Evolutionary conservation across 2,329 filamentous ascomycete genomes (phyloP), one percentile per base, ranked within the genome.

Genomic region (Venturia effusa): DNA sequence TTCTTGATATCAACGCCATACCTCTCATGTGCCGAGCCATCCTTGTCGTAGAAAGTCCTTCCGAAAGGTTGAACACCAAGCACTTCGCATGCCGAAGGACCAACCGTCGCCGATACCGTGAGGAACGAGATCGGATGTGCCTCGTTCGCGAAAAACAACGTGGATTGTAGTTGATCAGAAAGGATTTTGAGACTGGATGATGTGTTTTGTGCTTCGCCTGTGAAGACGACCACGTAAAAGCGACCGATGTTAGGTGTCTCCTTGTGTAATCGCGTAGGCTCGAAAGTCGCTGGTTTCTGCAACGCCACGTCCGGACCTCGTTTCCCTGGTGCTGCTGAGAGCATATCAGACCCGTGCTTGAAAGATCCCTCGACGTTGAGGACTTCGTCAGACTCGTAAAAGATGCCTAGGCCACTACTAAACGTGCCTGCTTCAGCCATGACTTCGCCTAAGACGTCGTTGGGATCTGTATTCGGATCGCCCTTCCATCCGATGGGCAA

Each of bases 261-360:
- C n/a, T 70, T 71, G 64, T 81, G 77, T 30, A 83, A 66, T 41
- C 79, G 71, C 2, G 77, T 77, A 0, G 67, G 27, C 61, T 79
- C 76, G 27, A 77, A 75, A 0, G 78, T 80, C 0, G 77, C 79
- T 0, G 79, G 79, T 62, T 76, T 78, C 22, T 75, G 70, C 3
- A 83, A 70, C 5, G 70, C 63, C 8, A 80, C 75, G 68, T 83
- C 80, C 5, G 79, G 79, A 5, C 75, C 78, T 65, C 80, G 73
- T 65, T 76, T 73, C 0, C 80, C 80, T 0, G 79, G 70, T 19
- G 65, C 66, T 8, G 78, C 68, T 0, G 59, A 30, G 15, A 48
- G 61, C n/a, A 54, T 30, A 30, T 51, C 37, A 63, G 51, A 0
- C 17, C 48, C 30, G 45, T 40, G 62, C 19, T 48, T 64, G 64